Evolutionary conservation across 2,329 filamentous ascomycete species (phyloP), one percentile per base, ranked within the genome.

Genomic region (Fusarium continuum): DNA sequence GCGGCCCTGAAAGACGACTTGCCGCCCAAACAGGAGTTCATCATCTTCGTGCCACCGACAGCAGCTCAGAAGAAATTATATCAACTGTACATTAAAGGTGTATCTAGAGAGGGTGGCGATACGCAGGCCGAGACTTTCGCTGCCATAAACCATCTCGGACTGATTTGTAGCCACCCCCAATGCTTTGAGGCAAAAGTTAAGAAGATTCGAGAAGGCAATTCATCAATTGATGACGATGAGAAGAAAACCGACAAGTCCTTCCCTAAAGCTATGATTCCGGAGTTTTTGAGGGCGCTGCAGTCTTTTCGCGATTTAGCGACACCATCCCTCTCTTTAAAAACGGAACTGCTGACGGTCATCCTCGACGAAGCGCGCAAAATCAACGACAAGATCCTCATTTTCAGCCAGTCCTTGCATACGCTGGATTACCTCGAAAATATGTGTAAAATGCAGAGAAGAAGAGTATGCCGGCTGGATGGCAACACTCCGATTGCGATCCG

Each of bases 21-120:
- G 36, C 91, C 91, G 4, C 78, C 80, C 0, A 97, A 97, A 73
- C 85, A 83, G 8, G 93, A 97, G 71, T 97, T 94, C 70, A 85
- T 96, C 25, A 83, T 97, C 48, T 90, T 83, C 4, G 80, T 97
- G 6, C 85, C 89, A 7, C 78, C 95, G 10, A 91, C 90, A 0
- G 68, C 78, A 0, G 41, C 90, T 2, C 93, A 97, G 74, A 77
- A 75, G 36, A 69, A 78, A 3, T 81, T 88, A 0, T 97, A 97
- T 73, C 65, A 77, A 28, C 58, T 72, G 6, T 85, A 81, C 62
- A 70, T 85, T 16, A 46, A 68, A 29, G 65, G 61, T n/a, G 13
- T 69, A 31, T 19, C 26, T 4, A 41, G 36, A 7, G 51, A 39
- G 31, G 51, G 43, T 16, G 31, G 43, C 9, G 38, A 44, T 6